phyloP scores from a whole-genome alignment of 129 eudicot species.

The Pseudognaphalium luteoalbum region DNA sequence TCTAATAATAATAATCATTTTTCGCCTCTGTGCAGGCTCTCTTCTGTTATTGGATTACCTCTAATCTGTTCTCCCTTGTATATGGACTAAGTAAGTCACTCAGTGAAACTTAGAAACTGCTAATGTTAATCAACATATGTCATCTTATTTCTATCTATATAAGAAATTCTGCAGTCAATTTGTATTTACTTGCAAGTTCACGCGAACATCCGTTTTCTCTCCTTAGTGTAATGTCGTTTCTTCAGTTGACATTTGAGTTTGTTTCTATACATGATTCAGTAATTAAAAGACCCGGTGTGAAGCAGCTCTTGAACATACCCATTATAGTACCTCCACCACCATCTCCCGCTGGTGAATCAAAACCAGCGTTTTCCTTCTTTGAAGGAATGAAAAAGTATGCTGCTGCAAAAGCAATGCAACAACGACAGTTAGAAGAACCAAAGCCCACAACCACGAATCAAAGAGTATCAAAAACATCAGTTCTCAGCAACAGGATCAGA shows the following conservation, averaged over 20 bases:
- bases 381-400: constrained; percentile 56
- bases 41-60: constrained; percentile 86
- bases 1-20: neutral
- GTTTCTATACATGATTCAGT: constrained; percentile 39
- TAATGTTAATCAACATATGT: neutral
- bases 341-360: constrained; percentile 30
- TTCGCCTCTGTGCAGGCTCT: constrained; percentile 60
- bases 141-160: neutral
- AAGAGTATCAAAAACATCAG: constrained; percentile 51
- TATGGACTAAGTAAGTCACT: constrained; percentile 59
- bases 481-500: constrained; percentile 67
- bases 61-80: constrained; percentile 71
- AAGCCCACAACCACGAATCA: constrained; percentile 15
- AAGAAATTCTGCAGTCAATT: neutral
- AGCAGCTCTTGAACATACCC: constrained; percentile 67
- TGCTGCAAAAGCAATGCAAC: constrained; percentile 48
- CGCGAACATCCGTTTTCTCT: neutral
- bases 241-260: neutral
- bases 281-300: constrained; percentile 58
- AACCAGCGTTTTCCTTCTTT: constrained; percentile 50
- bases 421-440: neutral
- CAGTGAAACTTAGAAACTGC: neutral
- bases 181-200: neutral
- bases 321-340: constrained; percentile 51
- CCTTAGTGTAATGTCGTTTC: neutral